Percentiles rank a stretch among this genome's conserved stretches.
Conservation (phyloP, 1,284 basidiomycete species). For the Tilletia indica region DNA sequence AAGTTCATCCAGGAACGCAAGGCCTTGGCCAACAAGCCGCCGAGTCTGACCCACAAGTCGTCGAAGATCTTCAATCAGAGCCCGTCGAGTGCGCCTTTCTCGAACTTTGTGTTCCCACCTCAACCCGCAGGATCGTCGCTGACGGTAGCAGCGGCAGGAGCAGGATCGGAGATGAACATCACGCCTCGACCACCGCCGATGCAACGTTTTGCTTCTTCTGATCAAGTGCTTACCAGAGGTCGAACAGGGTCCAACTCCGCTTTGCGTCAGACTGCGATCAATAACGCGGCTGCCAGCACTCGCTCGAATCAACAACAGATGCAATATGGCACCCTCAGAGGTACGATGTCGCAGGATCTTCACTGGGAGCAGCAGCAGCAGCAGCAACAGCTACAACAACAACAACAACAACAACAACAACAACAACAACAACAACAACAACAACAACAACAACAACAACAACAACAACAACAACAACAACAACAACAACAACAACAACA, state of each 20-base stretch:
- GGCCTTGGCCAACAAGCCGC: not conserved
- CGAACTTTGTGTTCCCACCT: constrained; percentile 7
- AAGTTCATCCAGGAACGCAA: constrained; percentile 4
- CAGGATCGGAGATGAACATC: not conserved
- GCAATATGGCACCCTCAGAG: too few species aligned
- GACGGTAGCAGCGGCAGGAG: too few species aligned
- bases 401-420: not conserved
- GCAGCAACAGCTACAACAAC: not conserved
- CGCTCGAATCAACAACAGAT: not conserved
- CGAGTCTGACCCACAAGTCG: not conserved
- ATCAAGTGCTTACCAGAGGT: constrained; percentile 1
- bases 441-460: not conserved
- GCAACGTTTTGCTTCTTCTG: constrained; percentile 14
- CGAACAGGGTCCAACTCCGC: not conserved
- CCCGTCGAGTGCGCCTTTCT: not conserved
- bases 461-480: not conserved
- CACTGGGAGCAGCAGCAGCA: not conserved
- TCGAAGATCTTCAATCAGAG: not conserved
- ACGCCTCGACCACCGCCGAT: not conserved
- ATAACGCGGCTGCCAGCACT: not conserved
- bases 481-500: not conserved
- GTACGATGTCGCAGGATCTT: not conserved
- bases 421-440: not conserved
- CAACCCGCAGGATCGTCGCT: not conserved
- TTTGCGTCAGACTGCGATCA: constrained; percentile 5